Base-by-base conservation (phyloP, 306 rosid genomes). In the Styphnolobium japonicum region DNA sequence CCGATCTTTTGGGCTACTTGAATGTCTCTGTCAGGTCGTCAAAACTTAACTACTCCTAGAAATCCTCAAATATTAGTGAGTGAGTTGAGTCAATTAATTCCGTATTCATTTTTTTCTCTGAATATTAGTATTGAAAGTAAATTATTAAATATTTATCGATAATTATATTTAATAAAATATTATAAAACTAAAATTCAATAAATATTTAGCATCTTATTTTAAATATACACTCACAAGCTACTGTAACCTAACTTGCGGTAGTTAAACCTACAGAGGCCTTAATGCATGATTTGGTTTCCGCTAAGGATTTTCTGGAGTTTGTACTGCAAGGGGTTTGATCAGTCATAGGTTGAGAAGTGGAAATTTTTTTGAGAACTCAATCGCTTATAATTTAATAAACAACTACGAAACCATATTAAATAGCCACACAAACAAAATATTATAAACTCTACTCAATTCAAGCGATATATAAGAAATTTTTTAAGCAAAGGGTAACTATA, bases 11-110 rank as follows among this genome's bases (percentile, higher is more conserved):
- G 53, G 58, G 86, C 83, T 82, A 80, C 73, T 86, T 56, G 81
- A 81, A 58, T 70, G 84, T 84, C 90, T 86, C 76, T 87, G 85
- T 85, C 88, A 85, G 34, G 49, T 77, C 86, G 73, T 40, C 64
- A 63, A 43, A 61, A 82, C 83, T 89, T 73, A 82, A 86, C 89
- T 11, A 81, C 77, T 65, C 69, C 29, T 25, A 5, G 14, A 72
- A 79, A 60, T 73, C 69, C 36, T 66, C 52, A 68, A 63, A 25
- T n/a, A n/a, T n/a, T n/a, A n/a, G n/a, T n/a, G n/a, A n/a, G n/a
- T n/a, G n/a, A n/a, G n/a, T n/a, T n/a, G n/a, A n/a, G n/a, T n/a
- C n/a, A n/a, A n/a, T n/a, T n/a, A n/a, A n/a, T n/a, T n/a, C n/a
- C n/a, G n/a, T n/a, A n/a, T n/a, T n/a, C n/a, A n/a, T n/a, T n/a